Evolutionary conservation across 164 flowering plant species (phyloP), one percentile per base, ranked within the genome.

Genomic region (Aristolochia californica): DNA sequence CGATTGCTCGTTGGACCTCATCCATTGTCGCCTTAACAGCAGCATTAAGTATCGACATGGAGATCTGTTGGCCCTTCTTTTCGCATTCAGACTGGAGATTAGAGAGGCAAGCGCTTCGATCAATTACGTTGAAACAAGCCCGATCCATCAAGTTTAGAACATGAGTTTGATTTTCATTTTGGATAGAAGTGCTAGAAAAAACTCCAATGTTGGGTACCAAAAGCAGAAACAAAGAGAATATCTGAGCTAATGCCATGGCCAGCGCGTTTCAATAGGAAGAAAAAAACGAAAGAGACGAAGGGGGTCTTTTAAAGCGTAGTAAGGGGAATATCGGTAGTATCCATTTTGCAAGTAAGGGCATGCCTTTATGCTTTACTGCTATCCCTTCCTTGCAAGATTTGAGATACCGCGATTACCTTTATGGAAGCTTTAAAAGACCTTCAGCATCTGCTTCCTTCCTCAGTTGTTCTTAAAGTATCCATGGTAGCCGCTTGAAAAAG

Each of bases 11-110:
- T 57, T 66, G 68, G 7, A 83, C 86, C 70, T 81, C 81, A 11
- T 68, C 48, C 43, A 87, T 78, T 5, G 93, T 69, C 20, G 66
- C 62, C 30, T 62, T 68, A 0, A 87, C 67, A 2, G 89, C 91
- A 0, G 89, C 91, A n/a, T 47, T 56, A 2, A 90, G 64, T 62
- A 90, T 44, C 7, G 89, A 78, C 14, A 34, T 49, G 0, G 77
- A 72, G 58, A 17, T 62, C 27, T 30, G 8, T 1, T 52, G 21
- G 50, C 57, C 64, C 30, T 23, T 17, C 5, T 25, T 24, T 26
- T 53, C 26, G 43, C 40, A 61, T 53, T 61, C 64, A 18, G 57
- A 7, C 7, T 61, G 57, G 16, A 61, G 11, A 25, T 43, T 44
- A 16, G 57, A 24, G 48, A 43, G 14, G 30, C 64, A 61, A 22